Conservation (phyloP, 2,329 filamentous ascomycete genomes). For the Clonostachys solani region DNA sequence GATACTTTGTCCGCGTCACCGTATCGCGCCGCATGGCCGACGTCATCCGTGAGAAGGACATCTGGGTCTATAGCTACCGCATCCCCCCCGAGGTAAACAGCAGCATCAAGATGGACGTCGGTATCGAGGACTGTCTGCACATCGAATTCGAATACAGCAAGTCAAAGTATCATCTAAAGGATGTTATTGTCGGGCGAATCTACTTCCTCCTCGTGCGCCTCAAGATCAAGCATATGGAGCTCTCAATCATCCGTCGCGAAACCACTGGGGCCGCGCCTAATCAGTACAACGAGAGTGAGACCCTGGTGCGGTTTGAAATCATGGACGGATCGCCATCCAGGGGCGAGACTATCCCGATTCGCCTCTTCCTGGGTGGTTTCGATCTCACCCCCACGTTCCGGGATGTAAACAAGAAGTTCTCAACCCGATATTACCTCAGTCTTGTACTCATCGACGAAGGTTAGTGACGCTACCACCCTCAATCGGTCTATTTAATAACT, state of each 20-base stretch:
- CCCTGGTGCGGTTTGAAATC: slow-evolving; percentile 96
- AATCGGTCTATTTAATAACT: slow-evolving; percentile 6
- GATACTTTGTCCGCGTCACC: slow-evolving; percentile 96
- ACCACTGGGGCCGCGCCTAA: slow-evolving; percentile 96
- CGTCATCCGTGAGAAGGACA: slow-evolving; percentile 97
- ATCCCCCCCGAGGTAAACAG: slow-evolving; percentile 98
- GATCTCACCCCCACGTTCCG: slow-evolving; percentile 97
- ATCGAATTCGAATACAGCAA: slow-evolving; percentile 99
- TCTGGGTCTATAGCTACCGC: slow-evolving; percentile 99
- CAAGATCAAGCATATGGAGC: slow-evolving; percentile 99
- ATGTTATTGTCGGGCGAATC: slow-evolving; percentile 97
- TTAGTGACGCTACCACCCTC: slow-evolving; percentile 27
- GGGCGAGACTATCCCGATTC: slow-evolving; percentile 91
- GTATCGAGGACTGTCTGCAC: slow-evolving; percentile 97
- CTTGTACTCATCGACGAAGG: slow-evolving; percentile 94
- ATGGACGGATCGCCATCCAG: slow-evolving; percentile 99
- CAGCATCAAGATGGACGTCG: slow-evolving; percentile 99
- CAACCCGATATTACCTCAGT: slow-evolving; percentile 94
- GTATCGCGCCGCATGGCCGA: slow-evolving; percentile 97
- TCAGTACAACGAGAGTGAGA: slow-evolving; percentile 99
- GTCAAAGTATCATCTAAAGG: slow-evolving; percentile 98
- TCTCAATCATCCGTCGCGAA: slow-evolving; percentile 94
- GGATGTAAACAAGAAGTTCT: slow-evolving; percentile 99
- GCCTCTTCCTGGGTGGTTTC: slow-evolving; percentile 94
- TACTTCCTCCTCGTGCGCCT: slow-evolving; percentile 95